Base-by-base conservation (phyloP, 768 basidiomycete genomes). In the Leccinum disarticulatum region DNA sequence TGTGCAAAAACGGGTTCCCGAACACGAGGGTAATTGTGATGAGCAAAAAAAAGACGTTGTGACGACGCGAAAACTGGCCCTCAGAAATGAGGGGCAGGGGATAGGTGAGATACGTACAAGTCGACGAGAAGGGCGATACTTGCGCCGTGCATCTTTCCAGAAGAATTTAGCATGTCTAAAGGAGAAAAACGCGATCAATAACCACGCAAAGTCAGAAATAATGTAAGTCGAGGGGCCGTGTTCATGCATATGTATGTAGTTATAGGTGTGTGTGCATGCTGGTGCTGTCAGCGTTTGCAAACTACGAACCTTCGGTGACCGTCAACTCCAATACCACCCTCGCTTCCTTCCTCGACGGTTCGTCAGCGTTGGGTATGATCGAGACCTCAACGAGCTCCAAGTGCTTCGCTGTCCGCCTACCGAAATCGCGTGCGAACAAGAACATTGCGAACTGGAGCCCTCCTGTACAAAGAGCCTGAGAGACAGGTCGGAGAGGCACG, bases 81-180 rank as follows among this genome's bases (percentile, higher is more conserved):
- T 11, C 31, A 33, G 31, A 33, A 33, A 33, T 10, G 41, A 43
- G 13, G 25, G 25, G 25, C 1, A 43, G 17, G 5, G n/a, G n/a
- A 19, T 4, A 9, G 19, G n/a, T 19, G n/a, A 19, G 7, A 19
- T 3, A 52, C 19, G 41, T 58, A 82, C 82, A 81, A 71, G 63
- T 84, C 83, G 43, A 84, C 77, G 28, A 85, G 59, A 56, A 76
- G 77, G 3, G 75, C 60, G 15, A 74, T 66, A 56, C 80, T 81
- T 6, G 78, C 81, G 17, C 78, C 73, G 43, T 80, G 74, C 62
- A 83, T 59, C 5, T 66, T 69, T 0, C 77, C 81, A 4, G 46
- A 52, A 8, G 52, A 35, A 50, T 78, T 77, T 36, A 81, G 67
- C 78, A 82, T 80, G 33, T 83, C 83, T 83, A 58, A 41, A 8